phyloP scores from a whole-genome alignment of 1,284 basidiomycete species.

The Fistulinella cinereoalba region DNA sequence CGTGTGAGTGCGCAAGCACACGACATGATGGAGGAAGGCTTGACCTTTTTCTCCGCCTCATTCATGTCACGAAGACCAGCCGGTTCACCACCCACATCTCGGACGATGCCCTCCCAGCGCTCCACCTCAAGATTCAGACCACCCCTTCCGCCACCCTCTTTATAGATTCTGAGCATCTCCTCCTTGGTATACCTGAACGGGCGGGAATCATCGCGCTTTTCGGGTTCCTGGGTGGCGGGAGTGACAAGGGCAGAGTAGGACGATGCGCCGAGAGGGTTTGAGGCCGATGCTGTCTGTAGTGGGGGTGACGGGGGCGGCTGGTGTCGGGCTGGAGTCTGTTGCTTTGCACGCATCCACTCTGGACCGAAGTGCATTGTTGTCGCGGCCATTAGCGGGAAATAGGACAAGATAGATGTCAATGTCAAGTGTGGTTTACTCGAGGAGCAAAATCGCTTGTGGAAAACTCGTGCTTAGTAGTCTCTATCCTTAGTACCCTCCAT shows the following conservation, averaged over 20 bases:
- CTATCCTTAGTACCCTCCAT: conserved; percentile 6
- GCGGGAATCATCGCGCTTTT: conserved; percentile 59
- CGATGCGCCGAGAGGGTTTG: conserved; percentile 52
- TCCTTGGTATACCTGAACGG: conserved; percentile 88
- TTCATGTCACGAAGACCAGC: conserved; percentile 72
- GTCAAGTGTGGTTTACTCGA: background rate
- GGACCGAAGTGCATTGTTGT: conserved; percentile 82
- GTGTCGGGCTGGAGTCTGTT: conserved; percentile 52
- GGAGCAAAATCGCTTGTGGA: conserved; percentile 13
- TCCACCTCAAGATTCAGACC: conserved; percentile 83
- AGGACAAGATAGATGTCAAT: no score
- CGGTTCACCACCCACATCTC: conserved; percentile 72
- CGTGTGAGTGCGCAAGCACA: conserved; percentile 26
- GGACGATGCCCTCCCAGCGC: conserved; percentile 81
- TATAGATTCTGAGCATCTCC: conserved; percentile 81
- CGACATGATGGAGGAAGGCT: conserved; percentile 19
- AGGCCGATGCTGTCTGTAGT: conserved; percentile 40
- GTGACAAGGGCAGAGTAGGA: conserved; percentile 80
- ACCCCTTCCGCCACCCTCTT: conserved; percentile 70
- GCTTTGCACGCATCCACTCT: conserved; percentile 85
- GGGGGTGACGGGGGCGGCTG: conserved; percentile 57
- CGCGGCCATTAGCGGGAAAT: conserved; percentile 56
- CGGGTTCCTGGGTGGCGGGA: conserved; percentile 50
- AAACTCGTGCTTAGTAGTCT: conserved; percentile 26
- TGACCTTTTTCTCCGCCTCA: conserved; percentile 87